Percentiles rank a stretch among this genome's conserved stretches.
These are phyloP conservation scores for Tricholoma bakamatsutake DNA, from an alignment of 768 basidiomycete genomes.

Conservation along the genomic window DNA sequence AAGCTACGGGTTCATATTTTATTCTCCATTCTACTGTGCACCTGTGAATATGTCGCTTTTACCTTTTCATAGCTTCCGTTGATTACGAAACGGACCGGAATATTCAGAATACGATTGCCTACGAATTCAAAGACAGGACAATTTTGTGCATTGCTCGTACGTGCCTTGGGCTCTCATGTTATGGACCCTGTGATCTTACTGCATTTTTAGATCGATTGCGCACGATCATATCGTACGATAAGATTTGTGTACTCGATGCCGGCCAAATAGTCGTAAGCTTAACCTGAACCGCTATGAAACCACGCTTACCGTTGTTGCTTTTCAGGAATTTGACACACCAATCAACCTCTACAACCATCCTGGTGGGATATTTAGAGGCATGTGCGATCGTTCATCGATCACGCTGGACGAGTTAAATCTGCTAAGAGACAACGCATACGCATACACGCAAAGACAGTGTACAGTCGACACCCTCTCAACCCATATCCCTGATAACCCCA, in stretches of 20 bases:
- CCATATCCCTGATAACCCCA: too few relatives aligned
- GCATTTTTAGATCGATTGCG: conserved; percentile 60
- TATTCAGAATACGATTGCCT: conserved; percentile 86
- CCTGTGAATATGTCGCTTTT: conserved; percentile 1
- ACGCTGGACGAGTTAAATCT: conserved; percentile 59
- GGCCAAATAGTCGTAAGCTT: conserved; percentile 64
- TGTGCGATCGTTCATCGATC: conserved; percentile 84
- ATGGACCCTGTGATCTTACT: background rate
- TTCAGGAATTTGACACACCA: conserved; percentile 79
- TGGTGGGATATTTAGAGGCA: conserved; percentile 72
- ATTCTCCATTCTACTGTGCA: background rate
- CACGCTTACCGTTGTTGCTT: background rate
- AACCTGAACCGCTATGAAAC: background rate
- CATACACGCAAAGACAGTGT: background rate
- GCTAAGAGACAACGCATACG: conserved; percentile 13
- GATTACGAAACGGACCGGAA: conserved; percentile 87
- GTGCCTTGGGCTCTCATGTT: conserved; percentile 20
- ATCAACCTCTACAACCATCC: conserved; percentile 48
- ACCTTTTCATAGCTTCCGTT: conserved; percentile 53
- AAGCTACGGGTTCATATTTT: conserved; percentile 60
- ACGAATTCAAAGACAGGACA: conserved; percentile 79
- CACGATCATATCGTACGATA: conserved; percentile 85
- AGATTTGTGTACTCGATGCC: conserved; percentile 82
- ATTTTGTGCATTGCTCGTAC: conserved; percentile 83
- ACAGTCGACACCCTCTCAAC: too few relatives aligned